Percentiles rank a stretch among this genome's conserved stretches.
Conservation (phyloP, 179 eudicot genomes). For the Actinidia arguta region DNA sequence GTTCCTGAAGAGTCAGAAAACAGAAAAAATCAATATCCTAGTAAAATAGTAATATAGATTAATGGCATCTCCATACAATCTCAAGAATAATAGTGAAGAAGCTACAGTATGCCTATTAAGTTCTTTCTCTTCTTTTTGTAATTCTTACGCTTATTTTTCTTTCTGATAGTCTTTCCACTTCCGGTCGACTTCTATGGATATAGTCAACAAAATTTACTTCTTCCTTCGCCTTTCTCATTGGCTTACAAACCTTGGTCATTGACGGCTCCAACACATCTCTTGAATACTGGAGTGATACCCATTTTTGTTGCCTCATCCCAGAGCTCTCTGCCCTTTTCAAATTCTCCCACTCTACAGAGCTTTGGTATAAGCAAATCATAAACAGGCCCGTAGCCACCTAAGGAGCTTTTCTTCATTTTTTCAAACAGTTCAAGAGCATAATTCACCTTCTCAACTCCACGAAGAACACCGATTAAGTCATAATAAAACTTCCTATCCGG, state of each 20-base stretch:
- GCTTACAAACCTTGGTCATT: conserved; percentile 52
- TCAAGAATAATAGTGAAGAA: background rate
- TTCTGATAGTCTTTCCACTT: conserved; percentile 4
- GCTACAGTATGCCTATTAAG: conserved; percentile 2
- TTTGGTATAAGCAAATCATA: conserved; percentile 71
- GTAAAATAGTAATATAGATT: background rate
- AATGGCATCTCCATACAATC: background rate
- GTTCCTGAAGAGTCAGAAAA: background rate
- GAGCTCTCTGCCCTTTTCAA: conserved; percentile 56
- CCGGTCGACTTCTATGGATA: background rate
- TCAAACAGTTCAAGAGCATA: conserved; percentile 62
- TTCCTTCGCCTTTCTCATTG: conserved; percentile 34
- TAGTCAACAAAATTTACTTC: conserved; percentile 13
- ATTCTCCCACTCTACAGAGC: conserved; percentile 60
- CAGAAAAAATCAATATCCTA: background rate
- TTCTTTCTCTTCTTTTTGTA: conserved; percentile 13
- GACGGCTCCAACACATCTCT: conserved; percentile 60
- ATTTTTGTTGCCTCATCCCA: conserved; percentile 63
- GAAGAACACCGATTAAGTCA: conserved; percentile 59
- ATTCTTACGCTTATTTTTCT: conserved; percentile 13
- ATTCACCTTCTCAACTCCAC: conserved; percentile 68
- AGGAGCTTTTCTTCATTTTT: conserved; percentile 54
- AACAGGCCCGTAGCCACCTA: conserved; percentile 59
- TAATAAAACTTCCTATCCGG: conserved; percentile 60
- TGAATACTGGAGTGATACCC: conserved; percentile 51